Base-by-base conservation (phyloP, 495 filamentous ascomycete species). In the Penicillium angulare region DNA sequence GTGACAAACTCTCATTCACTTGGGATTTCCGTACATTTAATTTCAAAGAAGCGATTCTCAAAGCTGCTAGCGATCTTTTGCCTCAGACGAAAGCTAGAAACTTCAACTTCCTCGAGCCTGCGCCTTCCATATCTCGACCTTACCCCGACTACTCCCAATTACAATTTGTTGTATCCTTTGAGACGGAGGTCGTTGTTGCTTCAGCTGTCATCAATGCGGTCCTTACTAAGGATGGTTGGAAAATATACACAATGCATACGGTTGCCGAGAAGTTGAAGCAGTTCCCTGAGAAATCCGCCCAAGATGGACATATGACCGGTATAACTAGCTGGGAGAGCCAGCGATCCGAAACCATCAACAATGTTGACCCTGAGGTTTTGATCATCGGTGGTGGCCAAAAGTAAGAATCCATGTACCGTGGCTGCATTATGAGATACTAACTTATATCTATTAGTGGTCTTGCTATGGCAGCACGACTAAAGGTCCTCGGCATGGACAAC, bases 401-500 rank as follows among this genome's bases (percentile, higher is more conserved):
- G 59, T 63, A 52, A 59, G 59, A 31, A 48, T 10, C 34, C 36
- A 47, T 43, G 2, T 13, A 34, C 1, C n/a, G 31, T 15, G 16
- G 26, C 13, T 45, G 22, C 23, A 40, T 29, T 24, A 34, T 47
- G 24, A 34, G 36, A 17, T 27, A 7, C 42, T 52, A 23, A 49
- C 4, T 33, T 18, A 32, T 39, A 49, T 42, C 16, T 39, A 38
- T 26, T 43, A 57, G 74, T 13, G 77, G 55, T 2, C 36, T 54
- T 15, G 76, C 76, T 1, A 71, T 77, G 20, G 73, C 77, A 20
- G 86, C 86, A 12, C 75, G 86, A 7, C 68, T 88, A 26, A 82
- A 86, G 57, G 78, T 81, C 65, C 72, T 89, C 7, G 68, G 74
- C 24, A 71, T 89, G 17, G 56, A 76, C 8, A 60, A 74, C 2